Evolutionary conservation across 2,329 filamentous ascomycete genomes (phyloP).

Genomic region (Scedosporium dehoogii): DNA sequence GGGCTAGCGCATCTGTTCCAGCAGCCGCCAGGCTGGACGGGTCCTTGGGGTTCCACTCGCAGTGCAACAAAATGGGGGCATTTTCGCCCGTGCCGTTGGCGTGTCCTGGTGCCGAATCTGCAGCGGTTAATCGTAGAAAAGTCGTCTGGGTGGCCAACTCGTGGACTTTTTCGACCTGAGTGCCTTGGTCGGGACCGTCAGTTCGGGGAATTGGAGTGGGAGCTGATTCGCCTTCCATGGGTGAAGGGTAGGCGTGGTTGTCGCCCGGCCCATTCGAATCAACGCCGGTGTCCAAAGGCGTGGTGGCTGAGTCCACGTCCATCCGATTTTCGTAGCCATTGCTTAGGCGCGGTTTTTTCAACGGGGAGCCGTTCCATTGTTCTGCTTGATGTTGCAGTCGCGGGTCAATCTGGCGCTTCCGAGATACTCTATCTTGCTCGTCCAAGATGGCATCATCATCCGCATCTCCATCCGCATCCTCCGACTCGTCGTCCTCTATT

Average conservation of each 20-base stretch:
- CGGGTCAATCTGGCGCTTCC: conserved; percentile 40
- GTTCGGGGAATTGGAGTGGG: conserved; percentile 44
- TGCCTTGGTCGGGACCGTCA: conserved; percentile 53
- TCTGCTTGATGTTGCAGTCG: conserved; percentile 30
- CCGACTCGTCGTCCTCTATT: conserved; percentile 25
- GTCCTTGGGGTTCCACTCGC: conserved; percentile 59
- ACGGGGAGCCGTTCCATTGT: conserved; percentile 41
- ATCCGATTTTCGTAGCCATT: conserved; percentile 8
- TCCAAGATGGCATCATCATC: conserved; percentile 28
- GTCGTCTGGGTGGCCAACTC: conserved; percentile 50
- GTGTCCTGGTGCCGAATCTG: conserved; percentile 26
- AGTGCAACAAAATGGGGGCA: conserved; percentile 54
- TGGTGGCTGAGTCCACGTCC: conserved; percentile 15
- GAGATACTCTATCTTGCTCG: conserved; percentile 27
- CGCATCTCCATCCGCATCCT: conserved; percentile 25
- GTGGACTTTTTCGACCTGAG: conserved; percentile 53
- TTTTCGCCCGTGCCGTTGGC: conserved; percentile 30
- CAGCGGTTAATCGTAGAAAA: conserved; percentile 40
- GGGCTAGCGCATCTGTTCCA: conserved; percentile 61
- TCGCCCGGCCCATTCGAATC: conserved; percentile 34
- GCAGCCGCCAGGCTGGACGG: conserved; percentile 56
- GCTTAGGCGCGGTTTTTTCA: conserved; percentile 51
- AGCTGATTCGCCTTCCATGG: conserved; percentile 47
- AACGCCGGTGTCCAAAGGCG: conserved; percentile 44
- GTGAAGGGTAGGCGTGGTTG: conserved; percentile 57